Evolutionary conservation across 768 basidiomycete genomes (phyloP), one percentile per base, ranked within the genome.

Genomic region (Tulasnella sp.): DNA sequence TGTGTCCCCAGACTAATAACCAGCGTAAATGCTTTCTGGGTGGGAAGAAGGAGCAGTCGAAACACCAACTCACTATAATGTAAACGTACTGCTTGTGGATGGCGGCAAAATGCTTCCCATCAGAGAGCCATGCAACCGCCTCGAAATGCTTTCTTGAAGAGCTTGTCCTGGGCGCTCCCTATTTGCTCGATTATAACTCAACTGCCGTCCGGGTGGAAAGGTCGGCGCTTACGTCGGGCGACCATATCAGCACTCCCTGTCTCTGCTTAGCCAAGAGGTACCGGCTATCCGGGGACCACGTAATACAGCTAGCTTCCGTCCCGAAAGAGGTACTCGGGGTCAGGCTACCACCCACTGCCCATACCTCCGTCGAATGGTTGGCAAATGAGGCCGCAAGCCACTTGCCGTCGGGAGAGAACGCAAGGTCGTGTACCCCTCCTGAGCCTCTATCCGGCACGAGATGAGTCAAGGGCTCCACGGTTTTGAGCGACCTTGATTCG

Each of bases 321-420:
- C 90, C 90, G n/a, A 94, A 87, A 16, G 89, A 88, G 56, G 91
- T 88, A 82, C 92, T 91, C 3, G 87, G 85, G 24, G 86, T 84
- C 80, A 91, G 89, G 18, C 89, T 88, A 76, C 90, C 88, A 4
- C 46, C 62, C 48, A 76, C 81, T 39, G 18, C 24, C 56, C 46
- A 40, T 6, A 72, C 14, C 46, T 79, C 77, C 39, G 40, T 72
- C 24, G 75, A 18, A 16, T 58, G 16, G 56, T 85, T 36, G 71
- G 81, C 91, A 89, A 91, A 91, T 31, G 91, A 92, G 5, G 92
- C 93, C 4, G 92, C 93, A 82, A 94, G 83, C 82, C 89, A 92
- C 83, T 88, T 90, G 31, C 93, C 93, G 83, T 93, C 89, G 0
- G 92, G 92, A 1, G 92, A 93, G 85, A 94, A 94, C 83, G 92